Evolutionary conservation across 2,329 filamentous ascomycete species (phyloP), one percentile per base, ranked within the genome.

Genomic region (Coniochaeta prunicola): DNA sequence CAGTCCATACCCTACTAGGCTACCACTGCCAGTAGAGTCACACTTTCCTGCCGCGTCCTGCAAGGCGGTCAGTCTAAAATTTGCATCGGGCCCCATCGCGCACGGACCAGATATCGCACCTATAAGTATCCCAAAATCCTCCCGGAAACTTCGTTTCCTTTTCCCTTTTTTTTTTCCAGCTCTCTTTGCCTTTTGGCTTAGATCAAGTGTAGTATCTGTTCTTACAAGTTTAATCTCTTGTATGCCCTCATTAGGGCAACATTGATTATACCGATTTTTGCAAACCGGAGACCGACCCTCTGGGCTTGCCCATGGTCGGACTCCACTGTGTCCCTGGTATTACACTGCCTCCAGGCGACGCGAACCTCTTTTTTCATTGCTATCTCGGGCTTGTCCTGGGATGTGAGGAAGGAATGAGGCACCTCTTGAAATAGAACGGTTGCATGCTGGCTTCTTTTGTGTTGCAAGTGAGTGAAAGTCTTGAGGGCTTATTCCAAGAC

Each of bases 191-290:
- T 73, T 80, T 81, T 84, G 81, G 85, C 85, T 90, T 89, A 91
- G 88, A 91, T 91, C 88, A 91, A 90, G 87, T 91, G 87, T 91
- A 91, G 88, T 91, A 91, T 90, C 88, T 91, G 88, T 92, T 92
- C 89, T 92, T 91, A 89, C 91, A 87, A 92, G 89, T 91, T 92
- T 92, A 92, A 92, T 91, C 87, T 89, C 89, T 92, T 88, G 88
- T 90, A 91, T 81, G 80, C 79, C 80, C 85, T 83, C 89, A 78
- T 80, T 85, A 80, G 79, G 79, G 80, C 80, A 84, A 83, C 82
- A 80, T 79, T 85, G 87, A 90, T 92, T 92, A 90, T 84, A 85
- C 87, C 80, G 82, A 91, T 92, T 89, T 88, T 90, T 90, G 80
- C 65, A 73, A 60, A 67, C 61, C 65, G 82, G 74, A 71, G 70